These are phyloP conservation scores for Vigna hirtella DNA, from an alignment of 306 rosid species.

Conservation along the genomic window DNA sequence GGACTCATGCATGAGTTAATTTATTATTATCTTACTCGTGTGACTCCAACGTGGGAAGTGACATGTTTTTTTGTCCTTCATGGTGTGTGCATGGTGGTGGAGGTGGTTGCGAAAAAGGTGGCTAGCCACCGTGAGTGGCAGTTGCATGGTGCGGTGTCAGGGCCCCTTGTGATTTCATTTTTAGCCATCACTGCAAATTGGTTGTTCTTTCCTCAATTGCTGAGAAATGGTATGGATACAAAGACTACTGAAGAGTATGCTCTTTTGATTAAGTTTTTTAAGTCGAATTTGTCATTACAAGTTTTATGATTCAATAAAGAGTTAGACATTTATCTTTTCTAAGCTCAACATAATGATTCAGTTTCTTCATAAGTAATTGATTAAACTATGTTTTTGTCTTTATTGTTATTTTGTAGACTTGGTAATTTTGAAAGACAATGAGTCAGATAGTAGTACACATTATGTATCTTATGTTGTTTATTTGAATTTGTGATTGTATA, in stretches of 20 bases:
- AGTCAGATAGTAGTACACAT: too few relatives aligned
- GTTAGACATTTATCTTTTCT: too few relatives aligned
- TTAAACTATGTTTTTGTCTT: too few relatives aligned
- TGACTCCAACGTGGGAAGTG: constrained; percentile 48
- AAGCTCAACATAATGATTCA: too few relatives aligned
- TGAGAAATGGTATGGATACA: constrained; percentile 52
- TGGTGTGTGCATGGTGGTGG: not conserved
- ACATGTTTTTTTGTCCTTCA: not conserved
- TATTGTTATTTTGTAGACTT: too few relatives aligned
- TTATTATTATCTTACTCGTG: constrained; percentile 56
- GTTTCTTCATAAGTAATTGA: too few relatives aligned
- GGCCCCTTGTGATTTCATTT: not conserved
- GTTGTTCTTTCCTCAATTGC: constrained; percentile 63
- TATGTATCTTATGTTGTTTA: too few relatives aligned
- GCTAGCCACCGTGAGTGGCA: not conserved
- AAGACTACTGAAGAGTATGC: constrained; percentile 45
- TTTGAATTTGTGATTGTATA: too few relatives aligned
- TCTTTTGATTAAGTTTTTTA: constrained; percentile 1
- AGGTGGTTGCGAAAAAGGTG: not conserved
- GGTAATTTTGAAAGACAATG: too few relatives aligned
- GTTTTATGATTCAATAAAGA: too few relatives aligned
- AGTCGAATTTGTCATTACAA: not conserved
- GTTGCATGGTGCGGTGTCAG: not conserved
- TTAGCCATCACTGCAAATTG: not conserved
- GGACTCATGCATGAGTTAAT: constrained; percentile 67